Base-by-base conservation (phyloP, 192 early-diverging fungal genomes). In the Diversispora epigaea region DNA sequence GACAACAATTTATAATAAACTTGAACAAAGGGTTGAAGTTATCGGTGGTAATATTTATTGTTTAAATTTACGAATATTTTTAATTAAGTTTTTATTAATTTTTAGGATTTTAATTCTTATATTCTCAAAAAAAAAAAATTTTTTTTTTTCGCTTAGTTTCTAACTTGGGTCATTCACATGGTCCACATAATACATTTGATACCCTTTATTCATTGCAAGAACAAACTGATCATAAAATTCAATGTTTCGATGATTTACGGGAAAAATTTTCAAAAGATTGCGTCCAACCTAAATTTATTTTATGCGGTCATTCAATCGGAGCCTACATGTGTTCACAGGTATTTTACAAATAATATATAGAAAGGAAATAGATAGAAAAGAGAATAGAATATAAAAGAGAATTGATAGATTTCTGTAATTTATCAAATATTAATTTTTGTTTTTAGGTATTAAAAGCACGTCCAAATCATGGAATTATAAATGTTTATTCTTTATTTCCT, bases 401-500 rank as follows among this genome's bases (percentile, higher is more conserved):
- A 32, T 32, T 32, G 25, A 32, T 32, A 1, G 25, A 32, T 32
- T 1, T 1, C 25, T 32, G 2, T 32, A 32, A 32, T 32, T 32
- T 32, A 43, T 39, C 7, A 39, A 39, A 8, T 40, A 84, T 55
- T 77, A 86, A 44, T 52, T 43, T 43, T n/a, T 41, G 17, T 73
- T 40, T 61, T 56, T 58, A 80, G 66, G 57, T 88, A 45, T 77
- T 95, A 10, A 86, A 88, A 55, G 84, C 84, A 49, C 82, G 89
- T 6, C 89, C 91, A 15, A 76, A 87, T 54, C 85, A 85, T 64
- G 82, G 84, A 22, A 87, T 95, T n/a, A 77, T 81, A 45, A 87
- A 86, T 15, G 65, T 91, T 6, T 88, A 93, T 71, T 79, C 80
- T 0, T 79, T 97, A 58, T 97, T 95, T 73, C 95, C 95, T 17